Conservation (phyloP, 2,329 filamentous ascomycete genomes). For the Ambrosiella beaveri region DNA sequence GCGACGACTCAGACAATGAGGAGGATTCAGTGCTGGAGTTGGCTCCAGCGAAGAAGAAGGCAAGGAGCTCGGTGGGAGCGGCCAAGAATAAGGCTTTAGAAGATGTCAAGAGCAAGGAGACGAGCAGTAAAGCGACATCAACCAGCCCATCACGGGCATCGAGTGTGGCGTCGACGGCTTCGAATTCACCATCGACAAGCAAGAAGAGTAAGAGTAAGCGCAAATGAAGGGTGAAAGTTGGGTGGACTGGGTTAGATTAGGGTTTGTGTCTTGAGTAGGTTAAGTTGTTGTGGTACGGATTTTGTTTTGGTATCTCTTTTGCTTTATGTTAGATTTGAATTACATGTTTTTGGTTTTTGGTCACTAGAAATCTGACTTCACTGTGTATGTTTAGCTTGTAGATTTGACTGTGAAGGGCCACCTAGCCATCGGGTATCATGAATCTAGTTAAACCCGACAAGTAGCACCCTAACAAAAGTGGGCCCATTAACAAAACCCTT, state of each 20-base stretch:
- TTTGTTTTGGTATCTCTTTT: not conserved
- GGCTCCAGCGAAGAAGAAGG: constrained; percentile 85
- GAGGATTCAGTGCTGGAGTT: constrained; percentile 65
- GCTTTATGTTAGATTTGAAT: not conserved
- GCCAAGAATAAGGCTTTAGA: constrained; percentile 82
- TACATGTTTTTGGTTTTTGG: too few relatives aligned
- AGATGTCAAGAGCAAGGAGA: constrained; percentile 51
- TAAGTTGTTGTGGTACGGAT: not conserved
- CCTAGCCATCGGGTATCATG: too few relatives aligned
- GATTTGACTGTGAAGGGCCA: too few relatives aligned
- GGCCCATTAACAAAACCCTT: too few relatives aligned
- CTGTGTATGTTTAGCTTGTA: too few relatives aligned
- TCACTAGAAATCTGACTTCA: too few relatives aligned
- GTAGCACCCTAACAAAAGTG: too few relatives aligned
- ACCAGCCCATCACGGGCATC: constrained; percentile 67
- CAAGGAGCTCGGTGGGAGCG: constrained; percentile 31
- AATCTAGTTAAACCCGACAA: too few relatives aligned
- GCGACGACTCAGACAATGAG: constrained; percentile 72
- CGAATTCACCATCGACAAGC: constrained; percentile 21
- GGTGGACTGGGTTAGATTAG: not conserved
- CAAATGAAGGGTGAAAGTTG: constrained; percentile 4
- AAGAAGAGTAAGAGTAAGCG: constrained; percentile 35
- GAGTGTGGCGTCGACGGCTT: constrained; percentile 65
- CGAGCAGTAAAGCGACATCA: constrained; percentile 57
- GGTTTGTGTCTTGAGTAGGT: not conserved